Base-by-base conservation (phyloP, 208 protist species). In the Trypanosoma conorhini region DNA sequence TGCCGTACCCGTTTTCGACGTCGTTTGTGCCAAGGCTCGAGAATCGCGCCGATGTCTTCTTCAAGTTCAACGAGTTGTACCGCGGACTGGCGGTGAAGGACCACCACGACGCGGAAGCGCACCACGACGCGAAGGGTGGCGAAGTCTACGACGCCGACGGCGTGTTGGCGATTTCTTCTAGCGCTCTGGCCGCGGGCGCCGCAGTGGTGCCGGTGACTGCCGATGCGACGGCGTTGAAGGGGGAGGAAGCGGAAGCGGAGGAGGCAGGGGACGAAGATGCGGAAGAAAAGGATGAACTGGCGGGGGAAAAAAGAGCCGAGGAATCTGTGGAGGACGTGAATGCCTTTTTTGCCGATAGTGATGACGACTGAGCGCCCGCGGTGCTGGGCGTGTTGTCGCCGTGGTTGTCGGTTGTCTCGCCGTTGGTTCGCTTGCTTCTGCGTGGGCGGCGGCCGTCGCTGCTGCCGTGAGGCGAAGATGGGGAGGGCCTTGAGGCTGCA, bases 11-110 rank as follows among this genome's bases (percentile, higher is more conserved):
- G 0, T 91, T 78, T 58, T 46, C 66, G 50, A 84, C 83, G 13
- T 17, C 48, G 9, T 94, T 87, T 75, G 72, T 88, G 3, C 88
- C 83, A 19, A 77, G 74, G 24, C 76, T 95, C n/a, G 80, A 94
- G 76, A 94, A 93, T 72, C 85, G 84, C 31, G 91, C 88, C 10
- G 91, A 96, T 64, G 85, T 82, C 0, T 96, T 96, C 58, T 94
- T 96, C 50, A 68, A 79, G 44, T 96, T 96, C 56, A 83, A 77
- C 58, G 83, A 93, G 50, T 64, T 67, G 57, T 94, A 94, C 59
- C 67, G 67, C 17, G 62, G 62, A 35, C 69, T 94, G 54, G 65
- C 22, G 38, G 50, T 65, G 52, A 21, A 72, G 5, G 30, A 12
- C 21, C 21, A 19, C 0, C 71, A 26, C 9, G 31, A 57, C 19